Evolutionary conservation across 2,329 filamentous ascomycete species (phyloP).

Genomic region (Diplodia sapinea): DNA sequence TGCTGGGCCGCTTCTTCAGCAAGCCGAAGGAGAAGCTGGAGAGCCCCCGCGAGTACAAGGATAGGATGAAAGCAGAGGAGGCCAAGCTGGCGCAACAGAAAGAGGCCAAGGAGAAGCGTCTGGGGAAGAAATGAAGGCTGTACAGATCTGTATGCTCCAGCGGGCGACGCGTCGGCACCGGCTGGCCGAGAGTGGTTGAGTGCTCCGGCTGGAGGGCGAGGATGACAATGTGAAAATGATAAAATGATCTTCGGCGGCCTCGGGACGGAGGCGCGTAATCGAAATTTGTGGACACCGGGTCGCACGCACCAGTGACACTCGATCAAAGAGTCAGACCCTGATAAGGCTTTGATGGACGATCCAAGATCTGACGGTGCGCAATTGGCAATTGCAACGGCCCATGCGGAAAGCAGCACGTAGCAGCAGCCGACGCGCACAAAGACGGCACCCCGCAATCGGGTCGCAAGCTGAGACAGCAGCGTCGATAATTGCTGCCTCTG

Average conservation of each 20-base stretch:
- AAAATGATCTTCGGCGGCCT: constrained; percentile 17
- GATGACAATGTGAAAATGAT: constrained; percentile 26
- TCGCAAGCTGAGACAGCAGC: background rate
- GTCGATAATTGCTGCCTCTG: constrained; percentile 4
- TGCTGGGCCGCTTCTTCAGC: constrained; percentile 53
- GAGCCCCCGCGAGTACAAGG: constrained; percentile 89
- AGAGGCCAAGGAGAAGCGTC: constrained; percentile 27
- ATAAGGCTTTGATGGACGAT: no score
- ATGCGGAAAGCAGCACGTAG: background rate
- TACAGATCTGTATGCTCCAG: background rate
- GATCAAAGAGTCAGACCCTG: constrained; percentile 8
- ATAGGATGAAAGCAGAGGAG: constrained; percentile 55
- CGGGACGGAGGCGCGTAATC: constrained; percentile 9
- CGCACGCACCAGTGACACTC: constrained; percentile 7
- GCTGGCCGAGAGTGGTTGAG: background rate
- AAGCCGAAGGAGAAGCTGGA: constrained; percentile 61
- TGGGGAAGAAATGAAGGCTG: background rate
- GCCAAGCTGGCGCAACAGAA: constrained; percentile 43
- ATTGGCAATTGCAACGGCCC: background rate
- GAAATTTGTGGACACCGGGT: constrained; percentile 10
- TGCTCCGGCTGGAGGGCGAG: background rate
- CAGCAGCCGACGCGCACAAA: background rate
- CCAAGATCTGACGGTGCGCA: background rate
- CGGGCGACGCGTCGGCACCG: background rate
- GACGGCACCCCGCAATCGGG: background rate